A percentile compares a stretch with the other conserved stretches of the same genome.
Conservation (phyloP, 129 eudicot species). For the Lactuca sativa region DNA sequence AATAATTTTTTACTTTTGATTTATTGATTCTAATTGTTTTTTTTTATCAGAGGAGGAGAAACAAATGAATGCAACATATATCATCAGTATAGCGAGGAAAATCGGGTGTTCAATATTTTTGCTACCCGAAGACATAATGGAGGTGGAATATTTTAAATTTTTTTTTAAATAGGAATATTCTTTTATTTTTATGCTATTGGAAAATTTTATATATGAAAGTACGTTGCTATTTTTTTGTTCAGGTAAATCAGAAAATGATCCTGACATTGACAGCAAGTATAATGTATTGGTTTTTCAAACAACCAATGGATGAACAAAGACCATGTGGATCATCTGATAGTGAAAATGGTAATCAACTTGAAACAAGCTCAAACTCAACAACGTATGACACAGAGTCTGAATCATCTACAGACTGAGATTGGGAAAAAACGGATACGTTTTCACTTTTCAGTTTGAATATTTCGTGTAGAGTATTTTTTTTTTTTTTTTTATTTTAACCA, state of each 20-base stretch:
- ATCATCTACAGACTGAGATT: slow-evolving; percentile 64
- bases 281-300: slow-evolving; percentile 89
- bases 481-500: too few relatives aligned
- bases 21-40: background rate
- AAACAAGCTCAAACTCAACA: slow-evolving; percentile 71
- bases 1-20: background rate
- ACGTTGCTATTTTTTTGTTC: slow-evolving; percentile 2
- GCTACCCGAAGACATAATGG: slow-evolving; percentile 94
- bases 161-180: background rate
- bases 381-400: slow-evolving; percentile 82
- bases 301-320: slow-evolving; percentile 65
- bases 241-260: slow-evolving; percentile 98
- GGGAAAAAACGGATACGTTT: slow-evolving; percentile 16
- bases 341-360: slow-evolving; percentile 71
- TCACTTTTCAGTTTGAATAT: slow-evolving; percentile 23
- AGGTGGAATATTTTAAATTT: slow-evolving; percentile 43
- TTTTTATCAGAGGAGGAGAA: slow-evolving; percentile 75
- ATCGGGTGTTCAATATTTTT: slow-evolving; percentile 94
- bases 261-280: slow-evolving; percentile 81
- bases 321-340: slow-evolving; percentile 72
- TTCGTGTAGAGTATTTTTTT: slow-evolving; percentile 30
- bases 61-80: slow-evolving; percentile 96
- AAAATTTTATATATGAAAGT: background rate
- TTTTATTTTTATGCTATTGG: too few relatives aligned
- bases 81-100: slow-evolving; percentile 93